These are phyloP conservation scores for Leishmania major DNA, from an alignment of 208 protist species.

Conservation along the genomic window DNA sequence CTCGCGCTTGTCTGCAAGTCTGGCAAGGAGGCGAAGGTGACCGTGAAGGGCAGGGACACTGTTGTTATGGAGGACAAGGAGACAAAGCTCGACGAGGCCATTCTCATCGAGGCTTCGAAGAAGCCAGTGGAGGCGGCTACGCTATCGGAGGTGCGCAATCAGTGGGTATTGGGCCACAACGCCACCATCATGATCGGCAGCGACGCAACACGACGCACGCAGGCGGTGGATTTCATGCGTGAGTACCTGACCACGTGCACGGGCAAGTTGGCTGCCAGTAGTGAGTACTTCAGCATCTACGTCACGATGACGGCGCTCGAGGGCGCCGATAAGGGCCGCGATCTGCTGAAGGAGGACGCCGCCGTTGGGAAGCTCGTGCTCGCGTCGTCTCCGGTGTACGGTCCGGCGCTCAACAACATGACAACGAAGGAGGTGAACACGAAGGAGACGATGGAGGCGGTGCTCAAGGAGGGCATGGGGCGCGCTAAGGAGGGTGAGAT, in stretches of 20 bases:
- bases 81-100: conserved; percentile 56
- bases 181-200: conserved; percentile 51
- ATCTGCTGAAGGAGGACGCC: conserved; percentile 63
- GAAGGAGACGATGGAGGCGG: conserved; percentile 35
- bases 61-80: conserved; percentile 40
- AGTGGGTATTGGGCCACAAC: conserved; percentile 70
- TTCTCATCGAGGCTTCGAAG: conserved; percentile 37
- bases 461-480: conserved; percentile 42
- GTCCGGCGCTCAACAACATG: conserved; percentile 58
- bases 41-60: conserved; percentile 44
- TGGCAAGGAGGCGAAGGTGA: conserved; percentile 46
- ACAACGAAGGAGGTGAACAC: conserved; percentile 41
- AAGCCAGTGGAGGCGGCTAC: conserved; percentile 41
- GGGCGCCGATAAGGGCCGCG: conserved; percentile 46
- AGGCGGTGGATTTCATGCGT: conserved; percentile 40
- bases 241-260: conserved; percentile 55
- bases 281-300: conserved; percentile 59
- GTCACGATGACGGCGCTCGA: conserved; percentile 59
- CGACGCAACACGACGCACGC: conserved; percentile 33
- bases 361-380: conserved; percentile 50
- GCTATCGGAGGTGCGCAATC: conserved; percentile 50
- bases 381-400: conserved; percentile 71
- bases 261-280: conserved; percentile 41
- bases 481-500: conserved; percentile 47
- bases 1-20: conserved; percentile 34